A percentile compares a stretch with the other conserved stretches of the same genome.
These are phyloP conservation scores for Astragalus glycyphyllos DNA, from an alignment of 306 rosid genomes.

Conservation along the genomic window DNA sequence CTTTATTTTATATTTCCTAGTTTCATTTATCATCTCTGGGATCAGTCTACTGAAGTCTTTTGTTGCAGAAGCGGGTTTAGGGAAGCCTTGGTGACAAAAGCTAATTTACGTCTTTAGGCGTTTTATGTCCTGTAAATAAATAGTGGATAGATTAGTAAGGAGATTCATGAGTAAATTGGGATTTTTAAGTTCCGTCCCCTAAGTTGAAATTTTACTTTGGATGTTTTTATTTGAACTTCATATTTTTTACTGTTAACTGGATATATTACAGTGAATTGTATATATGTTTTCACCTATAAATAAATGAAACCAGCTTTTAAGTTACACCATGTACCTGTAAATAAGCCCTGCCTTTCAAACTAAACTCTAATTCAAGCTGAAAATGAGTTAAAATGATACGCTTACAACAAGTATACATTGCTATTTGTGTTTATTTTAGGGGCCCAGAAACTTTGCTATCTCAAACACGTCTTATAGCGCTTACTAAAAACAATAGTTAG, in stretches of 20 bases:
- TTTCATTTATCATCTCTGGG: conserved; percentile 5
- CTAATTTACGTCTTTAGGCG: neutral
- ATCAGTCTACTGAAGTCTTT: conserved; percentile 25
- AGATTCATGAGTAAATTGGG: conserved; percentile 12
- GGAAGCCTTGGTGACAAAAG: conserved; percentile 6
- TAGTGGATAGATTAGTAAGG: conserved; percentile 3
- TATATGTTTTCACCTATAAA: conserved; percentile 16
- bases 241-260: neutral
- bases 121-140: neutral
- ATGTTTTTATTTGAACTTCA: neutral
- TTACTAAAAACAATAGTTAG: too few species aligned
- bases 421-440: neutral
- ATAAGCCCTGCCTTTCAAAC: conserved; percentile 1
- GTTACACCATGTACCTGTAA: neutral
- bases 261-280: neutral
- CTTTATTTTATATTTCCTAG: conserved; percentile 28
- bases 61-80: neutral
- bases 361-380: neutral
- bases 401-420: neutral
- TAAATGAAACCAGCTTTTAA: neutral
- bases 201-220: neutral
- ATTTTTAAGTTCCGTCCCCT: neutral
- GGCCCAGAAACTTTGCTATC: too few species aligned
- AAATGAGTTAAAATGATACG: neutral
- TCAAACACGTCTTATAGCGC: too few species aligned